Evolutionary conservation across 2,329 filamentous ascomycete species (phyloP), one percentile per base, ranked within the genome.

Genomic region (Aspergillus hiratsukae): DNA sequence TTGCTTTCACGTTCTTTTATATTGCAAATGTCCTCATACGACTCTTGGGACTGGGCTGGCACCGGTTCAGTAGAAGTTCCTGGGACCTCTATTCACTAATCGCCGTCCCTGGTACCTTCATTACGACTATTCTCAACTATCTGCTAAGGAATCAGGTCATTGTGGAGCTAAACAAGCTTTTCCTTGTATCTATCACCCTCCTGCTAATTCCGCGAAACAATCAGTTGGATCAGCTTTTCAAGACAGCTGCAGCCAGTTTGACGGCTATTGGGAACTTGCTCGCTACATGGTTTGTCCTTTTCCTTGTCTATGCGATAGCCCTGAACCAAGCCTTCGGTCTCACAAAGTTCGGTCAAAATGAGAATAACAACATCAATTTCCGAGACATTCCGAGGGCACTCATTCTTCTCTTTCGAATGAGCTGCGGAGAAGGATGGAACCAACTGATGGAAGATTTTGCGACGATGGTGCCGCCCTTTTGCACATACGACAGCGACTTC

Each of bases 221-320:
- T 66, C 92, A 96, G 51, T 83, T 99, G 23, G 95, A 99, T 70
- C 94, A 99, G 72, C 84, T 99, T 0, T 99, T 99, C 84, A 99
- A 99, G 75, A 99, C 95, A 1, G 95, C 93, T 0, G 94, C 94
- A 10, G 94, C 93, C 53, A 96, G 90, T 85, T 77, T 99, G 64
- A 88, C 90, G 2, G 87, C 90, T 19, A 99, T 99, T 64, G 85
- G 88, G 56, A 99, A 97, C 69, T 80, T 99, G 46, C 79, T 99
- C 41, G 93, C 93, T 1, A 99, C 95, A 0, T 99, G 94, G 94
- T 89, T 97, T 61, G 91, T 99, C 2, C 84, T 99, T 58, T 99
- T 97, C 76, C 78, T 99, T 48, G 91, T 97, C 23, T 99, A 92
- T 69, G 93, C 94, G 49, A 99, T 99, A 66, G 95, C 94, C 3